Base-by-base conservation (phyloP, 805 yeast species). In the Isabelozyma gotoi region DNA sequence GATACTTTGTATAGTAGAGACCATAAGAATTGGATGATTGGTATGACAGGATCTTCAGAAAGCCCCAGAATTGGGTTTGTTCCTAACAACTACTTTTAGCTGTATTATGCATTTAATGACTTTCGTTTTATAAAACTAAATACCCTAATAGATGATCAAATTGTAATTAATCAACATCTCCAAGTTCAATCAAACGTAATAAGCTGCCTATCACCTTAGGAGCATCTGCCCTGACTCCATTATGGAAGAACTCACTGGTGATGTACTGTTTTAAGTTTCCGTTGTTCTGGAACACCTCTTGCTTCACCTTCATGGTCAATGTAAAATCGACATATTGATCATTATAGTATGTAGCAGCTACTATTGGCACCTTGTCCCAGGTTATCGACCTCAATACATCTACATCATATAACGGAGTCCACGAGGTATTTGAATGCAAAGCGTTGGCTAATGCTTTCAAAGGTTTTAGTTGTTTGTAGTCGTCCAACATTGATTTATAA, bases 251-350 rank as follows among this genome's bases (percentile, higher is more conserved):
- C 41, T 76, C 79, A 49, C 72, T 74, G 27, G 80, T 72, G n/a
- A 74, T 62, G 43, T 59, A 69, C 45, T 66, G 68, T 48, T 70
- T 58, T 43, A 71, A 56, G 41, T 74, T 74, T n/a, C 60, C 67
- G 35, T 54, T 56, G 14, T 53, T 55, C 12, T 51, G 43, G 48
- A 64, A 66, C 2, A 60, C 51, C 7, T 56, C 43, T 7, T 60
- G 44, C 32, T 65, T 65, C 24, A 73, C 74, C 43, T 58, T 55
- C 50, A 63, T 67, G 15, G 74, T 59, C 21, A 74, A 46, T 12
- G 66, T 65, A 44, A 72, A 74, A 52, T 76, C 81, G 36, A 78
- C 82, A 52, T 77, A 78, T 52, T 73, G 78, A 51, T 78, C 84
- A 44, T 70, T 57, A 38, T 56, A 61, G 50, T 77, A 78, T 3